Evolutionary conservation across 2,329 filamentous ascomycete species (phyloP), one percentile per base, ranked within the genome.

Genomic region (Nigrospora sphaerica): DNA sequence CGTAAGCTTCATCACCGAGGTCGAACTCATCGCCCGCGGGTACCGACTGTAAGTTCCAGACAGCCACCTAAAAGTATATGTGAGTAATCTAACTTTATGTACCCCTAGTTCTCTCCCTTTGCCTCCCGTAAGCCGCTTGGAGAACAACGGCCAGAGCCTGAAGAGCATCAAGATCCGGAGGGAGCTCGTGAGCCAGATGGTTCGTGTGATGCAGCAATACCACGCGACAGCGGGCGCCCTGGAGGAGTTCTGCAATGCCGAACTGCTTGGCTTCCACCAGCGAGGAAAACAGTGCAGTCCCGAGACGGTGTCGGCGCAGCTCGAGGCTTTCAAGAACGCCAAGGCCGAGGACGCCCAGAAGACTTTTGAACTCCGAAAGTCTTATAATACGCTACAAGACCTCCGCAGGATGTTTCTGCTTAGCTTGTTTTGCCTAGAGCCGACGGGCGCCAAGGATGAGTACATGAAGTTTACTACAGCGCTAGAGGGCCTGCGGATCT

Each of bases 61-160:
- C 33, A n/a, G 17, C n/a, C 13, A 28, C 36, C 16, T 13, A 16
- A 17, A 32, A 7, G 10, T 13, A 37, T 12, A 14, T 32, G 13
- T 17, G 10, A 28, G 13, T 17, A 28, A 12, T 34, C 38, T 32
- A 31, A 19, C 47, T 54, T 58, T 48, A 56, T 32, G 32, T 37
- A 32, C 32, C 18, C 48, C 49, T 45, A 95, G 88, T 68, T 95
- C 88, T 72, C 85, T 83, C 14, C 92, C 91, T 19, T 69, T 97
- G 33, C 92, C 93, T 7, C 93, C 93, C n/a, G 86, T 96, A 49
- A 95, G 87, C 54, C 82, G 92, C 39, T 74, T 98, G 32, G 93
- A 98, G 62, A 89, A 95, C 55, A 83, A 83, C 49, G 81, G 81
- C 38, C 87, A 95, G 62, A 79, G 75, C 9, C 79, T 89, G 55